A percentile compares a stretch with the other conserved stretches of the same genome.
phyloP scores from a whole-genome alignment of 371 early-diverging fungal species.

The Mucor plumbeus region DNA sequence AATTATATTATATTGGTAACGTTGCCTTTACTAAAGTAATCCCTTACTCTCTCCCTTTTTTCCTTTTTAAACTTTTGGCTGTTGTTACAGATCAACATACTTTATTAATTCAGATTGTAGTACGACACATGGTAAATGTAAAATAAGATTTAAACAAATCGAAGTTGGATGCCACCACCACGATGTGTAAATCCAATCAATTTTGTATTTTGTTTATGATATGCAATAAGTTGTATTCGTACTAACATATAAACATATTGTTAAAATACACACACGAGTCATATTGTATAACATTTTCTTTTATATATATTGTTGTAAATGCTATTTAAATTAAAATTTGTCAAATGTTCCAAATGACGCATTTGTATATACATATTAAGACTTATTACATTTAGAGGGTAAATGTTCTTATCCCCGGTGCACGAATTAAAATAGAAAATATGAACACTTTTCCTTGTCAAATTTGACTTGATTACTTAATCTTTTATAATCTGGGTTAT shows the following conservation, averaged over 20 bases:
- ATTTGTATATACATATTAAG: no score
- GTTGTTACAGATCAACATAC: neutral
- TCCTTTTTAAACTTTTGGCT: neutral
- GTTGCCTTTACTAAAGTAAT: neutral
- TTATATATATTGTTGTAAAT: no score
- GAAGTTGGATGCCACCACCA: neutral
- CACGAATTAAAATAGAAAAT: neutral
- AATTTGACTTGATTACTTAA: neutral
- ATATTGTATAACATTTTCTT: no score
- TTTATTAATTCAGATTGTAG: neutral
- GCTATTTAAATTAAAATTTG: no score
- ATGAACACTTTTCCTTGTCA: neutral
- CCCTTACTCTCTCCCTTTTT: neutral
- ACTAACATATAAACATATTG: no score
- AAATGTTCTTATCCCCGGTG: neutral
- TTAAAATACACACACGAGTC: no score
- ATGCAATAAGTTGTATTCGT: no score
- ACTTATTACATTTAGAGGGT: neutral
- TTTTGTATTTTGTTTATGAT: neutral
- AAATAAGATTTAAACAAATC: neutral
- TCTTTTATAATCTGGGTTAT: neutral
- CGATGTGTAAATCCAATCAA: neutral
- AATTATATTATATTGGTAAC: neutral
- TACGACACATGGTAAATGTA: slow-evolving; percentile 13
- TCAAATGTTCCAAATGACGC: no score